Evolutionary conservation across 78 protist species (phyloP), one percentile per base, ranked within the genome.

Genomic region (Chrysochromulina tobinii): DNA sequence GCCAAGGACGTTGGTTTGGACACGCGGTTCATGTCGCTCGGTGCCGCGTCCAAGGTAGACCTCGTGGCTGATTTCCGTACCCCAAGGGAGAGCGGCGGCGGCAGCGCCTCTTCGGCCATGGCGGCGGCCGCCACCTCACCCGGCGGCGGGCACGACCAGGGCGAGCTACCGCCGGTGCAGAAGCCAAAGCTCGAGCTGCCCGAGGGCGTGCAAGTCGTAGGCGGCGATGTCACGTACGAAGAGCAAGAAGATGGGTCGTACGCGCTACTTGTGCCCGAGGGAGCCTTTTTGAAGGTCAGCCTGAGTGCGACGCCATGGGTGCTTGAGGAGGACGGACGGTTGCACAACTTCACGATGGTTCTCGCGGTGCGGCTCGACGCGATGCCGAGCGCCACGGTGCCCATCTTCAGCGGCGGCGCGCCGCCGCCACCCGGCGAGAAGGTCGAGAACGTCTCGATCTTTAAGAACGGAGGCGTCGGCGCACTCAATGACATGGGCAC

Each of bases 381-480:
- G 20, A 59, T 79, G 51, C 87, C 87, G 27, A 0, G 48, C 48
- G 18, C 87, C 15, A 0, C 87, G 25, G 50, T 79, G 25, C 87
- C 87, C 27, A 1, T 79, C 64, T 54, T 79, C 18, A 51, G 6
- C 48, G 87, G 87, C 11, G 87, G 87, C 15, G 64, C 64, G 9
- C 38, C 61, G n/a, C 50, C 87, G 5, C 14, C 87, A 1, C 21
- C 1, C 0, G 87, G 64, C 64, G 64, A 53, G 48, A 11, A 4
- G 27, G 20, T 51, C 50, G 87, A 79, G 55, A 3, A 4, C n/a
- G 81, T 88, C 18, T 27, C 67, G 54, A 17, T 88, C 67, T 88
- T 11, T 51, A 17, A 38, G 67, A 68, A 88, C 83, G 91, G 91
- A 81, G 91, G 91, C 58, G 91, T 88, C 23, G 91, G 91, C 54